These are phyloP conservation scores for Akanthomyces lecanii DNA, from an alignment of 2,329 filamentous ascomycete genomes.

Conservation along the genomic window DNA sequence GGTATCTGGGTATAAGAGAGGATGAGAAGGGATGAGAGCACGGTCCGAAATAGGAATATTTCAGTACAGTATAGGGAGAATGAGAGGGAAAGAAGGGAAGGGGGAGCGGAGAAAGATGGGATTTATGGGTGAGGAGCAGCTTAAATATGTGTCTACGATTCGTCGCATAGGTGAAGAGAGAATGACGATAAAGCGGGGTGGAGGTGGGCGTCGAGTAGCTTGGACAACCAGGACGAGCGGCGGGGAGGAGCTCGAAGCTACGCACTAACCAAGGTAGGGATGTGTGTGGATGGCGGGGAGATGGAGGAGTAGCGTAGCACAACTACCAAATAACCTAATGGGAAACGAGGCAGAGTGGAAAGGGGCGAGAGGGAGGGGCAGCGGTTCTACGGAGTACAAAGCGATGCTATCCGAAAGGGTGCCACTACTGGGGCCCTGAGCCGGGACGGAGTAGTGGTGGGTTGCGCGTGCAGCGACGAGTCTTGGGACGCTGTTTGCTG, in stretches of 20 bases:
- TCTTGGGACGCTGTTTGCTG: neutral
- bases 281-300: constrained; percentile 1
- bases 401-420: constrained; percentile 13
- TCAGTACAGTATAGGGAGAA: neutral
- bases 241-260: neutral
- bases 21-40: neutral
- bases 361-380: neutral
- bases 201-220: neutral
- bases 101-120: neutral
- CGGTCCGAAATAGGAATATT: neutral
- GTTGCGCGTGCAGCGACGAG: no score
- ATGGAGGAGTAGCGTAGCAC: neutral
- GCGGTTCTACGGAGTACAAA: neutral
- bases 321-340: no score
- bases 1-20: constrained; percentile 23
- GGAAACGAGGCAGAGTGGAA: no score
- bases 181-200: constrained; percentile 14
- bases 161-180: neutral
- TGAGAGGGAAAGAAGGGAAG: neutral
- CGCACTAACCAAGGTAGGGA: no score
- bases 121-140: constrained; percentile 1
- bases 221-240: neutral
- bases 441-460: neutral
- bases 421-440: neutral
- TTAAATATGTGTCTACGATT: constrained; percentile 10